Conservation (phyloP, 805 yeast species). For the Clavispora fructus region DNA sequence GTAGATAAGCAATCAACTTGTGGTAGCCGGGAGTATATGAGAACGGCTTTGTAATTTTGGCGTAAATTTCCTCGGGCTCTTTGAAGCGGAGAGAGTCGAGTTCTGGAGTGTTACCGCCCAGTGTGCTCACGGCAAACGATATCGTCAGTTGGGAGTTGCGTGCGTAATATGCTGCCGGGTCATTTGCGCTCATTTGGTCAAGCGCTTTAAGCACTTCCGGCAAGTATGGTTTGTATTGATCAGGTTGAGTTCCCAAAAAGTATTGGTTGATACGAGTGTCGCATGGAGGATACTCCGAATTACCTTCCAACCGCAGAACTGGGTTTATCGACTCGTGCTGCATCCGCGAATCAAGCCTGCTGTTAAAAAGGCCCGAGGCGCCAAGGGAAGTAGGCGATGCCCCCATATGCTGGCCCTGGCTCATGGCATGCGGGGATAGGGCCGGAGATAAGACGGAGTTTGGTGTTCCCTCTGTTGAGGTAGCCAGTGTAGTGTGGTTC, state of each 20-base stretch:
- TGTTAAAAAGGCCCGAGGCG: slow-evolving; percentile 1
- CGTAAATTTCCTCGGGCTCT: slow-evolving; percentile 78
- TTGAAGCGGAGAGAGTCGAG: slow-evolving; percentile 22
- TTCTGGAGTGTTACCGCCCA: slow-evolving; percentile 4
- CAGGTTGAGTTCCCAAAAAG: slow-evolving; percentile 64
- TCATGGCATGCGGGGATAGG: slow-evolving; percentile 28
- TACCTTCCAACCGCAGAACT: neutral
- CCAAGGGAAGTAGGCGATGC: slow-evolving; percentile 5
- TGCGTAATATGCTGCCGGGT: slow-evolving; percentile 38
- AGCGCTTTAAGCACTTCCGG: slow-evolving; percentile 39
- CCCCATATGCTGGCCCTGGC: neutral
- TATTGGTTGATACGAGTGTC: slow-evolving; percentile 64
- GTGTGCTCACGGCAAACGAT: slow-evolving; percentile 45
- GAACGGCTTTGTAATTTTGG: slow-evolving; percentile 68
- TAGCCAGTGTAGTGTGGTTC: slow-evolving; percentile 16
- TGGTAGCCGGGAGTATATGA: slow-evolving; percentile 91
- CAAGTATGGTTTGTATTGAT: slow-evolving; percentile 13
- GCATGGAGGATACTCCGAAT: slow-evolving; percentile 34
- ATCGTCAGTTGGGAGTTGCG: slow-evolving; percentile 37
- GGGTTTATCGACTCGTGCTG: neutral
- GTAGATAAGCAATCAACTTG: slow-evolving; percentile 66
- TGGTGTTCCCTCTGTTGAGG: slow-evolving; percentile 37
- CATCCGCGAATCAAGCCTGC: neutral
- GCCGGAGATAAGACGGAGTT: slow-evolving; percentile 32
- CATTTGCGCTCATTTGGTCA: slow-evolving; percentile 29